Evolutionary conservation across 139 green algal species (phyloP), one percentile per base, ranked within the genome.

Genomic region (Micractinium sp.): DNA sequence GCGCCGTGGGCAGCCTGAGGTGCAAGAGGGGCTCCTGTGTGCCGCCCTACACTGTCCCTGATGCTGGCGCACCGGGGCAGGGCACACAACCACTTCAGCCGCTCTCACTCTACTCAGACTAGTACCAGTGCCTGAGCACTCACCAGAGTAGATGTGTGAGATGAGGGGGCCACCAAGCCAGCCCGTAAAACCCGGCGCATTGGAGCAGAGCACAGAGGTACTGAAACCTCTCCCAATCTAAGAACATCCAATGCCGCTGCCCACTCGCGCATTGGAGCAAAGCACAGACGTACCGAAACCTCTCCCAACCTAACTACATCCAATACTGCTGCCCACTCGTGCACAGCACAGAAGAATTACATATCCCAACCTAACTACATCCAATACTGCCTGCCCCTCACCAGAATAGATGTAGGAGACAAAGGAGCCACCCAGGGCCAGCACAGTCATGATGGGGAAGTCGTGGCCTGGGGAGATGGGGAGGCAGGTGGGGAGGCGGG

Each of bases 371-470:
- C 78, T 69, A n/a, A n/a, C n/a, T n/a, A n/a, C n/a, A n/a, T n/a
- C n/a, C n/a, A n/a, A n/a, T n/a, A n/a, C n/a, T n/a, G n/a, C n/a
- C 53, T 1, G 33, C 60, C 23, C 22, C 83, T 33, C 53, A 89
- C 85, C 73, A 9, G 94, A 97, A 96, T 99, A 99, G 92, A 99
- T 99, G 95, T 99, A 99, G 22, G 96, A 98, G 89, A 99, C 98
- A 91, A 99, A 96, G 79, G 95, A 97, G 33, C 98, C 98, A 87
- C 99, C 98, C 31, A 97, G 36, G 4, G 98, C 94, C 71, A 99
- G 94, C 33, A 87, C 85, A 29, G 96, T 91, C 82, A 98, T 83
- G 18, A 90, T 95, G 36, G 95, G 95, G 61, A 90, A 92, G 78
- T 98, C 96, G 90, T 98, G 95, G 33, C 94, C 93, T 86, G 81